These are phyloP conservation scores for Tuber aestivum DNA, from an alignment of 495 filamentous ascomycete genomes.

Conservation along the genomic window DNA sequence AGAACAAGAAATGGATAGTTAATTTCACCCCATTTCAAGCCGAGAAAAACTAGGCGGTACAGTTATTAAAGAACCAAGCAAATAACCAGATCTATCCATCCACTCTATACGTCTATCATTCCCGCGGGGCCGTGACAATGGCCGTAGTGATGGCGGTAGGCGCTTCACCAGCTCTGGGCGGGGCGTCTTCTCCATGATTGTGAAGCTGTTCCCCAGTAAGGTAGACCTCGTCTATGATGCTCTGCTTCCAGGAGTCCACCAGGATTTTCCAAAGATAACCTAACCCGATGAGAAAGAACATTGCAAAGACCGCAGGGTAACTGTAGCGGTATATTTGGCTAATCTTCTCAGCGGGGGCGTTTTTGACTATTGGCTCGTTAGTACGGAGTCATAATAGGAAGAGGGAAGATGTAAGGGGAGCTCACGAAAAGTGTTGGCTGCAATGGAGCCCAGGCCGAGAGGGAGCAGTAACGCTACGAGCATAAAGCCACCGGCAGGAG, in stretches of 20 bases:
- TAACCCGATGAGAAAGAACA: conserved; percentile 48
- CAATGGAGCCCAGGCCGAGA: conserved; percentile 47
- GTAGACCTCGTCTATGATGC: conserved; percentile 90
- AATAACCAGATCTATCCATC: background rate
- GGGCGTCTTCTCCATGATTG: conserved; percentile 63
- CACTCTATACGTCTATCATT: background rate
- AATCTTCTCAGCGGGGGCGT: conserved; percentile 39
- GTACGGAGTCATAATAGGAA: background rate
- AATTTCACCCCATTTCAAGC: background rate
- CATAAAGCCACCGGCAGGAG: conserved; percentile 61
- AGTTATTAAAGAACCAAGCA: background rate
- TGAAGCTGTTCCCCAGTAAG: conserved; percentile 89
- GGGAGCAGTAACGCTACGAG: conserved; percentile 57
- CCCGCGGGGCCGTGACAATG: background rate
- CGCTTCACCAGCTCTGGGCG: background rate
- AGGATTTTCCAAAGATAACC: conserved; percentile 49
- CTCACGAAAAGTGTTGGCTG: conserved; percentile 46
- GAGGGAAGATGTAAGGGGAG: conserved; percentile 29
- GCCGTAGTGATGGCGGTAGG: background rate
- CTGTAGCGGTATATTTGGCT: conserved; percentile 58
- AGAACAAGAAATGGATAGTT: background rate
- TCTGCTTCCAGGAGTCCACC: conserved; percentile 68
- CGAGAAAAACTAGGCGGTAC: background rate
- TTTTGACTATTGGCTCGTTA: conserved; percentile 32
- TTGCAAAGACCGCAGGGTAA: conserved; percentile 56